Evolutionary conservation across 2,329 filamentous ascomycete genomes (phyloP), one percentile per base, ranked within the genome.

Genomic region (Spiromastix sp.): DNA sequence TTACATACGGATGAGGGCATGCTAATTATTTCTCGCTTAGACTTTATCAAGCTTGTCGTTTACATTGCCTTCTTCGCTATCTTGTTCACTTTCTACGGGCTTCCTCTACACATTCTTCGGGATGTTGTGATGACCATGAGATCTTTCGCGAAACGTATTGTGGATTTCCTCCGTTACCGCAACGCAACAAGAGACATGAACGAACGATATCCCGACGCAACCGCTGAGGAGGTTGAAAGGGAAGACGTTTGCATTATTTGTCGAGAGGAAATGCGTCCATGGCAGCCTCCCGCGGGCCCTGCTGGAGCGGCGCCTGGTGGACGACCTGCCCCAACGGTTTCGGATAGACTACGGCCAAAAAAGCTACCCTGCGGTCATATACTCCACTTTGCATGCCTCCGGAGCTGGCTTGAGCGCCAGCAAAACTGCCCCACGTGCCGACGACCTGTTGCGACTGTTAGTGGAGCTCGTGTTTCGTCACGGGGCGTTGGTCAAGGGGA

Each of bases 201-300:
- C 52, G 75, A 76, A 41, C 68, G 76, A 49, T 96, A 95, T 54
- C 82, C 84, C 4, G 91, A 98, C 55, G 91, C 91, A 2, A 94
- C 84, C 1, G 71, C 74, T 2, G 85, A 93, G 46, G 89, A 98
- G 45, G 74, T 98, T 16, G 67, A 70, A 18, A 72, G 83, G 32
- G 89, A 95, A 55, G 85, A 93, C 50, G 93, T 91, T 2, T 98
- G 91, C 59, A 98, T 98, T 48, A 94, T 98, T 37, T 98, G 91
- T 59, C 78, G 91, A 41, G 91, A 98, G 56, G 85, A 93, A 45
- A 98, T 98, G 91, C 75, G 76, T 21, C 77, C 81, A 2, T 94
- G 85, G 83, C 67, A 66, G 21, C 69, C 70, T 36, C 64, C 67
- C 25, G 58, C 55, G 25, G 58, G 54, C 29, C 60, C 62, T 28